Conservation (phyloP, 1,284 basidiomycete genomes). For the Cryptococcus amylolentus region DNA sequence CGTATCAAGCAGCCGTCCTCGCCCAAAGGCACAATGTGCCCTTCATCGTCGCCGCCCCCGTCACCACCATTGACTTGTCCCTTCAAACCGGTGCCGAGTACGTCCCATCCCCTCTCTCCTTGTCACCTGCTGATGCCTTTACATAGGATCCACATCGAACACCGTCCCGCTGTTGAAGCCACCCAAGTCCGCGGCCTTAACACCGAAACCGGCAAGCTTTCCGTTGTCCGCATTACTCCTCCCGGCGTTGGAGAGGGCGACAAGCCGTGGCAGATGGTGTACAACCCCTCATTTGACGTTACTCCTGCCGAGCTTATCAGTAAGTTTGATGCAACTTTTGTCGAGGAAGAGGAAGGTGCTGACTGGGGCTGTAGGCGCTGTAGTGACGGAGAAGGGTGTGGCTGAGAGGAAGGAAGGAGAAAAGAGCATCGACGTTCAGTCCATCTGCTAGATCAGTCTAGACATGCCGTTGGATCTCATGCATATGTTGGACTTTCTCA, state of each 20-base stretch:
- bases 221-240: conserved; percentile 48
- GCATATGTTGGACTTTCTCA: too few relatives aligned
- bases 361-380: conserved; percentile 53
- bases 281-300: conserved; percentile 92
- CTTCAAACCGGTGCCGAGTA: conserved; percentile 68
- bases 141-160: conserved; percentile 81
- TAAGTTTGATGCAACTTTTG: conserved; percentile 17
- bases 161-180: conserved; percentile 78
- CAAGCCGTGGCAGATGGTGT: conserved; percentile 56
- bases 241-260: conserved; percentile 46
- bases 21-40: conserved; percentile 79
- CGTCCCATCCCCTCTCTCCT: conserved; percentile 29
- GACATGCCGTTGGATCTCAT: too few relatives aligned
- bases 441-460: conserved; percentile 28
- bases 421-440: conserved; percentile 42
- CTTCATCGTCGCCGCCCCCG: conserved; percentile 84
- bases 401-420: conserved; percentile 55
- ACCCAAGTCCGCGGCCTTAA: conserved; percentile 71
- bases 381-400: conserved; percentile 85
- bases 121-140: background rate
- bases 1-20: conserved; percentile 84
- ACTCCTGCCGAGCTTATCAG: conserved; percentile 71
- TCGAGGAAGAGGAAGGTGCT: conserved; percentile 56
- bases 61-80: conserved; percentile 80
- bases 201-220: conserved; percentile 40